Percentiles rank a stretch among this genome's conserved stretches.
Evolutionary conservation across 495 filamentous ascomycete species (phyloP).

Genomic region (Pyrenula aspistea): DNA sequence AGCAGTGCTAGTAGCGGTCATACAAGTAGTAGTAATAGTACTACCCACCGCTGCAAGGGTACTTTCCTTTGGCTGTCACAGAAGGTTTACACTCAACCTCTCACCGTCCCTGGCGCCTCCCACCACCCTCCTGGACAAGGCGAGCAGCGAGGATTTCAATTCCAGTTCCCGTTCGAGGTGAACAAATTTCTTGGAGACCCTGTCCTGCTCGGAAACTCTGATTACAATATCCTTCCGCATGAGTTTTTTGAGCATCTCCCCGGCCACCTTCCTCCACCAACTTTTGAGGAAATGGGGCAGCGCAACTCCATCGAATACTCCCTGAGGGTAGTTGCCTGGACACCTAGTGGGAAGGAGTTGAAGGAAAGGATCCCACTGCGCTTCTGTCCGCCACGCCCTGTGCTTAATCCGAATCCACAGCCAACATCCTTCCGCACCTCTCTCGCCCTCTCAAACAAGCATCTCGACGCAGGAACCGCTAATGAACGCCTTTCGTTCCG

Average conservation of each 20-base stretch:
- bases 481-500: not conserved
- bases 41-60: not conserved
- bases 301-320: not conserved
- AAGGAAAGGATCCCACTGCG: not conserved
- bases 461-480: not conserved
- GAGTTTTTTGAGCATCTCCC: not conserved
- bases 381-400: not conserved
- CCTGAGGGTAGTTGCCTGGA: not conserved
- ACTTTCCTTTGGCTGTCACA: not conserved
- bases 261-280: not conserved
- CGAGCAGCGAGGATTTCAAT: not conserved
- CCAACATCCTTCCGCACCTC: not conserved
- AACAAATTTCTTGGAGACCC: not conserved
- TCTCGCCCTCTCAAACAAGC: not conserved
- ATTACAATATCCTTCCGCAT: not conserved
- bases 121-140: not conserved
- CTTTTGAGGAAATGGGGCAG: not conserved
- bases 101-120: not conserved
- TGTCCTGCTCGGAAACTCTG: not conserved
- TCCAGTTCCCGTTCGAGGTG: not conserved
- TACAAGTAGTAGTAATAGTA: not conserved
- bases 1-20: too few species aligned
- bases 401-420: not conserved
- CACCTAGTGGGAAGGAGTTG: not conserved
- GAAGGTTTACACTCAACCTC: not conserved